Base-by-base conservation (phyloP, 1,284 basidiomycete genomes). In the Tylopilus sp. region DNA sequence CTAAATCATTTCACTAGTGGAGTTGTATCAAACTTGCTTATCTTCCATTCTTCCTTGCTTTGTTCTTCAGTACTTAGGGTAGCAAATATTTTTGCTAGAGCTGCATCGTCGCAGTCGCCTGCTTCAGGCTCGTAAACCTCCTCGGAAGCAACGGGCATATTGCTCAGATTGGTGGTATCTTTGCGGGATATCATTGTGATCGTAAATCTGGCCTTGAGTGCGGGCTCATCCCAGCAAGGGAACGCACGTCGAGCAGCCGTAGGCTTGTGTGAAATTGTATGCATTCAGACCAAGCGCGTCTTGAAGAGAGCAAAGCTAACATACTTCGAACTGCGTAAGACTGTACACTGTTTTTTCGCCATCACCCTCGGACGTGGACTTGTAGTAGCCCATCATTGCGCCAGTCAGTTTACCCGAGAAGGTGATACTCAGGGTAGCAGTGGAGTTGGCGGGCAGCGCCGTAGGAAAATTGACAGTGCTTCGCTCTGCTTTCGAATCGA, bases 151-250 rank as follows among this genome's bases (percentile, higher is more conserved):
- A 77, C 80, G 39, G 87, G 77, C 91, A 95, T 96, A 74, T 98
- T 98, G 73, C 85, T 86, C 54, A 94, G 70, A 64, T 80, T 87
- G 60, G 85, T 81, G 0, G 86, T 88, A 60, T 82, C 77, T n/a
- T 73, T 74, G 54, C 85, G 84, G 30, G 92, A 92, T 58, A 99
- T 81, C 76, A 97, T 77, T 14, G 86, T 87, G 59, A 97, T 75
- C 51, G 76, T 65, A 69, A 89, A 96, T 3, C 85, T 93, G 7
- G 94, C 88, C 70, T 98, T 98, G 63, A 96, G 77, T 20, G 83
- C 77, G 21, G 95, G 95, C 68, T 98, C 94, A 67, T 97, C 95
- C 90, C 91, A 98, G 69, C 81, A 87, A 26, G 91, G 91, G 69
- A 92, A 90, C 10, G 86, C 85, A 46, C 82, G 77, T 52, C 94